phyloP scores from a whole-genome alignment of 768 basidiomycete genomes.

The Leccinum variicolor region DNA sequence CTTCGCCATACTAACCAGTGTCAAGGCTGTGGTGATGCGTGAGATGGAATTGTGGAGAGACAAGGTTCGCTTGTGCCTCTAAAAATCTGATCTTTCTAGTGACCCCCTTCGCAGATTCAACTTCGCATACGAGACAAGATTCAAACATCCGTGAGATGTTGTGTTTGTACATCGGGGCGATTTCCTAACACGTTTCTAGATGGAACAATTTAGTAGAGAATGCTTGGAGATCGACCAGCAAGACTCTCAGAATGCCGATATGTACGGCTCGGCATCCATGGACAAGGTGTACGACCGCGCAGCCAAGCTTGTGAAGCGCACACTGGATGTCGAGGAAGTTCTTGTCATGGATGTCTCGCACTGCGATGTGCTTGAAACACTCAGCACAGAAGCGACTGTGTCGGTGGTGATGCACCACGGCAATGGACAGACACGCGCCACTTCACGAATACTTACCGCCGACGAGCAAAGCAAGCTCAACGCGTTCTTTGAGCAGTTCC shows the following conservation, averaged over 20 bases:
- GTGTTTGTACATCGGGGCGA: neutral
- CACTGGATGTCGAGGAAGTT: constrained; percentile 89
- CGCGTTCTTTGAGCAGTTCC: constrained; percentile 73
- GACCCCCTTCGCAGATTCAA: constrained; percentile 58
- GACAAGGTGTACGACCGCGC: constrained; percentile 90
- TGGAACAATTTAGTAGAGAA: constrained; percentile 95
- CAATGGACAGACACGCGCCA: constrained; percentile 50
- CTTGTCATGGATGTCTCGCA: constrained; percentile 91
- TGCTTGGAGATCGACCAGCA: constrained; percentile 83
- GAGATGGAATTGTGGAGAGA: constrained; percentile 96
- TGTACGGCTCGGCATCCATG: constrained; percentile 50
- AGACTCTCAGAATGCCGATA: constrained; percentile 25
- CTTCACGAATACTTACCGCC: constrained; percentile 52
- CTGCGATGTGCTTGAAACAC: constrained; percentile 80
- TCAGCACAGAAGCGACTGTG: constrained; percentile 55
- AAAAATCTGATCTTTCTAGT: neutral
- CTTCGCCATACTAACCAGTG: constrained; percentile 4
- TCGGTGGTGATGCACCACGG: constrained; percentile 72
- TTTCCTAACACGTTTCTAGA: constrained; percentile 38
- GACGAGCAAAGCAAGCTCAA: constrained; percentile 76
- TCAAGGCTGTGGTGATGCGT: constrained; percentile 79
- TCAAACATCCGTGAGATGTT: constrained; percentile 69
- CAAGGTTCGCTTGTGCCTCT: constrained; percentile 48
- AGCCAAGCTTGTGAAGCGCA: constrained; percentile 82
- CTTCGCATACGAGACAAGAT: constrained; percentile 87